These are phyloP conservation scores for Fusarium globosum DNA, from an alignment of 2,329 filamentous ascomycete species.

Conservation along the genomic window DNA sequence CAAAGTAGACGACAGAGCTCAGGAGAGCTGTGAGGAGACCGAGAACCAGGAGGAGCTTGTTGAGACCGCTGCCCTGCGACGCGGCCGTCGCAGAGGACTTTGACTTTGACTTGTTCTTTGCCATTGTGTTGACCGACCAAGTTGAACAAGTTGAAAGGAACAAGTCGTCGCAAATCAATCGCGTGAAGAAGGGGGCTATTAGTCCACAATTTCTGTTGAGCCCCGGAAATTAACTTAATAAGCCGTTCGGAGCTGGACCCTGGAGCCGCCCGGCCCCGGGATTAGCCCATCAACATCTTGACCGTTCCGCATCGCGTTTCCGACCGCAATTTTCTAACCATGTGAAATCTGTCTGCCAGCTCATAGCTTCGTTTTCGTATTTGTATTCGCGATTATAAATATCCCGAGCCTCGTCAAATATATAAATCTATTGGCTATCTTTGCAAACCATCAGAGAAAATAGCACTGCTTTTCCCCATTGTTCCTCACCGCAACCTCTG, in stretches of 20 bases:
- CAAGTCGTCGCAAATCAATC: neutral
- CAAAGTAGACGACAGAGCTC: constrained; percentile 62
- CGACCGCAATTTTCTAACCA: constrained; percentile 20
- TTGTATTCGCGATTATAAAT: constrained; percentile 32
- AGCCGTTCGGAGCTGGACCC: constrained; percentile 25
- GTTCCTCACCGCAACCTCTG: constrained; percentile 18
- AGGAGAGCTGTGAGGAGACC: constrained; percentile 66
- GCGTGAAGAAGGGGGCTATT: constrained; percentile 5
- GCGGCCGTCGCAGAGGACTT: constrained; percentile 34
- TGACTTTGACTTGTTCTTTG: constrained; percentile 35
- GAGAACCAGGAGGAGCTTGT: constrained; percentile 60
- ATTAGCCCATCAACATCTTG: constrained; percentile 30
- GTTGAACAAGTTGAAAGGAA: neutral
- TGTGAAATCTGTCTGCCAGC: constrained; percentile 9
- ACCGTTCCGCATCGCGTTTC: constrained; percentile 20
- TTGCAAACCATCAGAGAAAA: neutral
- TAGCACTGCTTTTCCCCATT: constrained; percentile 13
- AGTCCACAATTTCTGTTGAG: constrained; percentile 29
- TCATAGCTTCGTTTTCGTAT: constrained; percentile 40
- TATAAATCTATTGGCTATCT: constrained; percentile 24
- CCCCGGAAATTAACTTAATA: constrained; percentile 32
- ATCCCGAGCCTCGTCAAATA: neutral
- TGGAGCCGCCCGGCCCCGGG: constrained; percentile 33
- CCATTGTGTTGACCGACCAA: constrained; percentile 24
- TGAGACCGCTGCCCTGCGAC: constrained; percentile 44